phyloP scores from a whole-genome alignment of 176 grass and related monocot species.

The Hordeum vulgare region DNA sequence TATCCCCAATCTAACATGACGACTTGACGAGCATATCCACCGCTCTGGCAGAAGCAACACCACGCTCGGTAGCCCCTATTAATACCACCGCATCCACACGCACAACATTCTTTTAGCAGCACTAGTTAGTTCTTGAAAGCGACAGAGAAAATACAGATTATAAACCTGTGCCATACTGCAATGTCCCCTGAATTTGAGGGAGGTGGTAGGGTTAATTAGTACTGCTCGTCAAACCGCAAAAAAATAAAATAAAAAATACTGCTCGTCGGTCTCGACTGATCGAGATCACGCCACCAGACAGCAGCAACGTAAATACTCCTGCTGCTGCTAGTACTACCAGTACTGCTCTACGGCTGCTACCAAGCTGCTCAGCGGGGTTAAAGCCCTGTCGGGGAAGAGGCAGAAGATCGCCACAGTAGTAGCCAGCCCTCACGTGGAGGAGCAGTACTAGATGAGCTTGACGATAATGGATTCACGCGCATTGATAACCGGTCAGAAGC shows the following conservation, averaged over 20 bases:
- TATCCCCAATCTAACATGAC: not conserved
- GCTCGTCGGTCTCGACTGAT: not conserved
- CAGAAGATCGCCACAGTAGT: not conserved
- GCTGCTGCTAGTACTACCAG: too few species aligned
- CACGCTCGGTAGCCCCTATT: not conserved
- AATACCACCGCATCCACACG: not conserved
- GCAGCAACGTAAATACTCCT: not conserved
- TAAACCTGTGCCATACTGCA: not conserved
- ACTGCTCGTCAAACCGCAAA: too few species aligned
- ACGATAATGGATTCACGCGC: not conserved
- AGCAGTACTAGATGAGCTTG: not conserved
- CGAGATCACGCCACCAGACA: not conserved
- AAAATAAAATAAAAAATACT: too few species aligned
- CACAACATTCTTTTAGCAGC: not conserved
- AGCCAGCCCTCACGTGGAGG: not conserved
- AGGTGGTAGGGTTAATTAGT: not conserved
- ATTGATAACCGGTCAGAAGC: not conserved
- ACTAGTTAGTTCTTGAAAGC: not conserved
- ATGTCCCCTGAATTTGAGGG: not conserved
- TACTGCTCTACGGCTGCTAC: not conserved
- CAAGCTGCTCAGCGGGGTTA: not conserved
- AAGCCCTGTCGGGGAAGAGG: not conserved
- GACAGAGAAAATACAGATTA: not conserved
- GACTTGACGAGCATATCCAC: not conserved
- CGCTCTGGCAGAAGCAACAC: not conserved